Evolutionary conservation across 176 grass and related monocot genomes (phyloP).

Genomic region (Hsuehochloa calcarea): DNA sequence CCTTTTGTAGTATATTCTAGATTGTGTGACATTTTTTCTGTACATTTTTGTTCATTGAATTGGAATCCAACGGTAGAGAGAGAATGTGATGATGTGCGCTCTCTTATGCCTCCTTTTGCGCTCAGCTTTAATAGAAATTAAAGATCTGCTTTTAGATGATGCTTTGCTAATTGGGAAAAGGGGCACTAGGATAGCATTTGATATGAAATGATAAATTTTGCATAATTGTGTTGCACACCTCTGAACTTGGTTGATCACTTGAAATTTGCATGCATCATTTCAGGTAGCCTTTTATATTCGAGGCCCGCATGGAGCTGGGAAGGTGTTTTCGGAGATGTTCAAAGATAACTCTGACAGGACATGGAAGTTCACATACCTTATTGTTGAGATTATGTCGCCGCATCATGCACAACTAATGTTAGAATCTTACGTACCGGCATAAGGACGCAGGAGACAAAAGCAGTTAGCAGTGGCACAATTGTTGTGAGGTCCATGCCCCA

Average conservation of each 20-base stretch:
- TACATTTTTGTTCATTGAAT: background rate
- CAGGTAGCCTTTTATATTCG: conserved; percentile 91
- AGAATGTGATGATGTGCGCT: background rate
- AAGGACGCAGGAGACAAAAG: conserved; percentile 25
- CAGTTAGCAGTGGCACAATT: conserved; percentile 22
- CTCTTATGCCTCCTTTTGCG: background rate
- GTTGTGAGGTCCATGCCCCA: conserved; percentile 12
- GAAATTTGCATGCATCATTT: conserved; percentile 22
- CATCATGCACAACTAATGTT: conserved; percentile 68
- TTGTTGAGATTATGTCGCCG: conserved; percentile 76
- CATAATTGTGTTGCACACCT: background rate
- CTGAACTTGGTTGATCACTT: conserved; percentile 1
- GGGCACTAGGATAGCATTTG: conserved; percentile 3
- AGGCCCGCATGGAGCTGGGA: conserved; percentile 81
- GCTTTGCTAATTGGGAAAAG: background rate
- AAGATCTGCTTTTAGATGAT: background rate
- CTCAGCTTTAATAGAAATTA: background rate
- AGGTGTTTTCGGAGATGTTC: conserved; percentile 95
- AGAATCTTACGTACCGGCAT: conserved; percentile 81
- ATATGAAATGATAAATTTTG: conserved; percentile 6
- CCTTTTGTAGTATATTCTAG: background rate
- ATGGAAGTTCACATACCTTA: conserved; percentile 94
- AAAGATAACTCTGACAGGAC: conserved; percentile 65
- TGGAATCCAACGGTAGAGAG: background rate
- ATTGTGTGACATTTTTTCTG: background rate